Evolutionary conservation across 257 asterid genomes (phyloP).

Genomic region (Solanum boliviense): DNA sequence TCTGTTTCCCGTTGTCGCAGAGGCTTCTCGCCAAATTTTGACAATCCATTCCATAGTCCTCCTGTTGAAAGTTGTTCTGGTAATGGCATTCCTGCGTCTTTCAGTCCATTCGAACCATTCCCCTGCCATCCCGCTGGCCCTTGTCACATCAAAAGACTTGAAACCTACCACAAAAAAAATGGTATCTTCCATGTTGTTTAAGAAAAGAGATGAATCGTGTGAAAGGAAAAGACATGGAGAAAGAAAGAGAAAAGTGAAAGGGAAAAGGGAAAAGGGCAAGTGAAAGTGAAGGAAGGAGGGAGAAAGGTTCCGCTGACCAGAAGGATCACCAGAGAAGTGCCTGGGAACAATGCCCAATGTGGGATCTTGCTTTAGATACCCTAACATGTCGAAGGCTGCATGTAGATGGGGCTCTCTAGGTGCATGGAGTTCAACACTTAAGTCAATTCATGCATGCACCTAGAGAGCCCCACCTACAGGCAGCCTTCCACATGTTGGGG

Average conservation of each 20-base stretch:
- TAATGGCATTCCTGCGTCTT: background rate
- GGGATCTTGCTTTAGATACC: no score
- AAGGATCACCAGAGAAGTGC: background rate
- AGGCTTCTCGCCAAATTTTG: background rate
- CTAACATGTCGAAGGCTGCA: no score
- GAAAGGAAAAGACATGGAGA: background rate
- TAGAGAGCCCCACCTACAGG: no score
- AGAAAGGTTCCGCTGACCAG: background rate
- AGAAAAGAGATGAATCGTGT: background rate
- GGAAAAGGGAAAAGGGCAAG: no score
- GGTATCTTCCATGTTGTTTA: background rate
- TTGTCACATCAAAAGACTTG: background rate
- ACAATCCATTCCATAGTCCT: background rate
- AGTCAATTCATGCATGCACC: no score
- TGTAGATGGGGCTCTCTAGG: no score
- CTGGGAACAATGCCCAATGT: no score
- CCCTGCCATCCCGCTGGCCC: background rate
- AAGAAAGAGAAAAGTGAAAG: no score
- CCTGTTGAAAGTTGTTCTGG: background rate
- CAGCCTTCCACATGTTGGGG: background rate
- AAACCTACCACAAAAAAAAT: background rate
- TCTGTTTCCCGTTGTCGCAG: background rate
- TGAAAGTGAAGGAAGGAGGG: background rate
- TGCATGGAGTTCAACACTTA: no score
- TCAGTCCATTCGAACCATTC: background rate